Evolutionary conservation across 768 basidiomycete species (phyloP), one percentile per base, ranked within the genome.

Genomic region (Mycena filopes): DNA sequence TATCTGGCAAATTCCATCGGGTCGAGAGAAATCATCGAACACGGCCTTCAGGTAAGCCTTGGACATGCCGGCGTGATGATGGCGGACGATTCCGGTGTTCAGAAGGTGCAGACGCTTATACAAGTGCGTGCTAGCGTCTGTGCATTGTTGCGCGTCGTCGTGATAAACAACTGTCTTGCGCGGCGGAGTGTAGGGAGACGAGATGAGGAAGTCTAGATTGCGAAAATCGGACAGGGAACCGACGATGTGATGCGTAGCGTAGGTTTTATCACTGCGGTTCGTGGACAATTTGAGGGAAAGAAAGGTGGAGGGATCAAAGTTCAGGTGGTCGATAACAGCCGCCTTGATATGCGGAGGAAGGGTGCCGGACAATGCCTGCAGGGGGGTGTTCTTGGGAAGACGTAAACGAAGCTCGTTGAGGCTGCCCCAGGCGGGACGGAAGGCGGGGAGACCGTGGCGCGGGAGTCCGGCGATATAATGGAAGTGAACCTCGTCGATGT

Each of bases 1-100:
- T 9, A 78, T 67, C 9, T 70, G 60, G 38, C 77, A 77, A 0
- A 2, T 20, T 0, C 73, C 70, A 28, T 66, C 31, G 4, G 49
- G 43, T 0, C 62, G 38, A 2, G 56, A 66, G 54, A 77, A 77
- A 36, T 67, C 63, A 1, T 62, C 40, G 21, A 67, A 75, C 0
- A 68, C 69, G 2, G 50, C 13, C 15, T 66, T 33, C 0, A 76
- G 67, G 33, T 76, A 78, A 4, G 33, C 49, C 11, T 66, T 66
- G 0, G 74, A 78, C 76, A 78, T 78, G 3, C 67, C 63, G 11
- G 66, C 48, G 28, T 77, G 72, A 40, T 77, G 76, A 25, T 76
- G 75, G 11, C 33, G 55, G 28, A 77, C 51, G 21, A 78, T 29
- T 7, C 68, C 73, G 1, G 21, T 49, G 7, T 36, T 54, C 4